Evolutionary conservation across 768 basidiomycete species (phyloP), one percentile per base, ranked within the genome.

Genomic region (Podaxis pistillaris): DNA sequence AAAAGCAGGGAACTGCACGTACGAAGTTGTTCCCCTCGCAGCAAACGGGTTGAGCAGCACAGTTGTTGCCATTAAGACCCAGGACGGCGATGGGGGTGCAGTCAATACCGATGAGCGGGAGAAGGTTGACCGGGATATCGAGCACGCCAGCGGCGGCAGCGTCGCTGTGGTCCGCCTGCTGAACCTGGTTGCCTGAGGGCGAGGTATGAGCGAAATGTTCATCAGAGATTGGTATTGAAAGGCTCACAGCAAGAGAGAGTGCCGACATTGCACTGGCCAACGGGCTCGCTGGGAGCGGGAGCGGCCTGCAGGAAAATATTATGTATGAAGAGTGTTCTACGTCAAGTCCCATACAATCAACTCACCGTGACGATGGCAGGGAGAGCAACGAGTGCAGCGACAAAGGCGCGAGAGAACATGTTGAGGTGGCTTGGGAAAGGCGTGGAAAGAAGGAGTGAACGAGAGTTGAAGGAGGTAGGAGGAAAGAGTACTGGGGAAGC

Each of bases 371-470:
- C 61, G 46, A 62, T 26, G 26, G 36, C 47, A 7, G 61, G 55
- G 37, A 62, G 47, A 50, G 61, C 47, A 22, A 56, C 54, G 44
- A 62, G 61, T n/a, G 37, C 63, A 46, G 61, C 56, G 40, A 55
- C 51, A 36, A 62, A 60, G 57, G 63, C n/a, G 38, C 65, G 60
- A 56, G 58, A 56, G 60, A 70, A 63, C 67, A 68, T 67, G 9
- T 17, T 65, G 52, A 7, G 11, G 33, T 8, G 36, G 24, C 24
- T 22, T 19, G 37, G n/a, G 15, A 30, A 53, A 50, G 51, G 40
- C 28, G 15, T 30, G 41, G 41, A 30, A 8, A 36, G 30, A 8
- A 36, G 30, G 41, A 63, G 59, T 57, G 33, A 37, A 26, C 41
- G 40, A 13, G 26, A 26, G 47, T n/a, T 38, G 50, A n/a, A 44